Base-by-base conservation (phyloP, 495 filamentous ascomycete genomes). In the Penicillium pulvis region DNA sequence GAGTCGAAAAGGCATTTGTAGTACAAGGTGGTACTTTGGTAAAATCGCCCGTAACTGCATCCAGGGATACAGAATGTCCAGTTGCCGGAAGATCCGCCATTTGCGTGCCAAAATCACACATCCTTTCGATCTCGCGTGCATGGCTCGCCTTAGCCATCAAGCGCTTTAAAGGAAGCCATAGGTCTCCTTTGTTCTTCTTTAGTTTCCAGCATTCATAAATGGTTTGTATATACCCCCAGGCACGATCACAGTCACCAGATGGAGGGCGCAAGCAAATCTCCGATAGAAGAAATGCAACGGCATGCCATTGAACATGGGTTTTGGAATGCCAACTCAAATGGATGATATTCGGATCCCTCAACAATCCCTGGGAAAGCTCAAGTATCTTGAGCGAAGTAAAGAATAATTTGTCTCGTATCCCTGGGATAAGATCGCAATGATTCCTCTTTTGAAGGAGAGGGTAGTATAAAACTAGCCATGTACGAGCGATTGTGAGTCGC, bases 241-340 rank as follows among this genome's bases (percentile, higher is more conserved):
- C 57, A 14, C 50, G 48, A 48, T 60, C 61, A 30, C 47, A 56
- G 1, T 60, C 57, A 2, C 4, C 1, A 8, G 53, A 54, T 6
- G 50, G 31, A 9, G 61, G 61, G 12, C 57, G 57, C 11, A 28
- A 39, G 35, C 81, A 24, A 11, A 64, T 54, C n/a, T 64, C 57
- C 0, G 46, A 57, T 12, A 96, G 71, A 6, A 75, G 78, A 63
- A 90, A 90, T 2, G 87, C 89, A 4, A 94, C 80, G 5, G 91
- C 89, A 59, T 93, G 89, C 87, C 88, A 91, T 57, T 93, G 90
- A 19, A 87, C 86, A 68, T 93, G 91, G 0, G 86, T 90, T 64
- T 85, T 81, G 73, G 91, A 92, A 9, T 92, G 80, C 92, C 92
- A 96, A 24, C 83, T 80, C 85, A 88, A 96, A 53, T 86, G 82